A percentile compares a stretch with the other conserved stretches of the same genome.
Conservation (phyloP, 148 eudicot genomes). For the Chenopodium suecicum region DNA sequence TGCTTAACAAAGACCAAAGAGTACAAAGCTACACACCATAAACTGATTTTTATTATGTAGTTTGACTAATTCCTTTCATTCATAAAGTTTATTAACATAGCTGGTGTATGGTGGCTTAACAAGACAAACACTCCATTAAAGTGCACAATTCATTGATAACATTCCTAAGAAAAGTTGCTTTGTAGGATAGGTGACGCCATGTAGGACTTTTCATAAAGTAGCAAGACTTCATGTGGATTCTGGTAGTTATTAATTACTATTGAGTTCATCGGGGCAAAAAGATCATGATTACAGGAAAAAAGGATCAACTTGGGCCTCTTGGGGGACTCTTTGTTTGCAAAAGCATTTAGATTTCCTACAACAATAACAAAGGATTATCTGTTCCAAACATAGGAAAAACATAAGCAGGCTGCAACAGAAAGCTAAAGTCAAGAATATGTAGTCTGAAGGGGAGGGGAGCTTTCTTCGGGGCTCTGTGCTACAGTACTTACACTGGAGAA, state of each 20-base stretch:
- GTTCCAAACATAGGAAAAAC: neutral
- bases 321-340: neutral
- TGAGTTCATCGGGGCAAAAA: neutral
- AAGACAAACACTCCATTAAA: neutral
- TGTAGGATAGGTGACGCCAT: neutral
- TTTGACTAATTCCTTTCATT: no score
- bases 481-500: slow-evolving; percentile 81
- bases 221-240: neutral
- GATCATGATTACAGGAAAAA: neutral
- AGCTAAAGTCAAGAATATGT: neutral
- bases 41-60: no score
- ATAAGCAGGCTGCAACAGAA: neutral
- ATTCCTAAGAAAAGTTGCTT: neutral
- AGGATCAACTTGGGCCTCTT: neutral
- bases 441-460: no score
- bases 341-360: neutral
- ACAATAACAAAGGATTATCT: neutral
- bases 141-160: neutral
- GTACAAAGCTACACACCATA: neutral
- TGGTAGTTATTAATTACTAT: neutral
- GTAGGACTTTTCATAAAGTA: neutral
- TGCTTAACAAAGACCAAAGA: neutral
- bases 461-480: neutral
- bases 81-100: no score
- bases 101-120: neutral